Conservation (phyloP, 2,329 filamentous ascomycete genomes). For the Alternaria arborescens region DNA sequence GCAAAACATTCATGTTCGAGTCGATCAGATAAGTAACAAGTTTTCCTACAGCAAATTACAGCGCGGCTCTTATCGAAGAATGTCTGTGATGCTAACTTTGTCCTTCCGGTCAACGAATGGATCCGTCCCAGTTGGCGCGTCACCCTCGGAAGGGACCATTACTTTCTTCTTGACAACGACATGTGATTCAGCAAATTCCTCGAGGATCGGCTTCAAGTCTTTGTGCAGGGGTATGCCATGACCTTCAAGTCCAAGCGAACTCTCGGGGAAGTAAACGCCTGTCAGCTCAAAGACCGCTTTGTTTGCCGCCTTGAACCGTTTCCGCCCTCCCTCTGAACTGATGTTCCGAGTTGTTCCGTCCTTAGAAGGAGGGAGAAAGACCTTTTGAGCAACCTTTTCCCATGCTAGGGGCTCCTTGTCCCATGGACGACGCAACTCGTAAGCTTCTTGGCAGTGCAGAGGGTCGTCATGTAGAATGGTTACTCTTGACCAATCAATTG, state of each 20-base stretch:
- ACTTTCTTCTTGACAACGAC: not conserved
- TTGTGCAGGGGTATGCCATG: conserved; percentile 4
- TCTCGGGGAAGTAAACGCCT: conserved; percentile 20
- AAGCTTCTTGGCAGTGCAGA: not conserved
- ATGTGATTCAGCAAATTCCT: not conserved
- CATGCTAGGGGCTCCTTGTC: not conserved
- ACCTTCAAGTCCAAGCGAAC: conserved; percentile 5
- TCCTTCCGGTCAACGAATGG: not conserved
- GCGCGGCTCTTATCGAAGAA: not conserved
- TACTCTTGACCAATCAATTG: not conserved
- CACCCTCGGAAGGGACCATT: not conserved
- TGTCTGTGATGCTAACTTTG: not conserved
- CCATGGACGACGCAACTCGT: not conserved
- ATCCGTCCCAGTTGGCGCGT: not conserved
- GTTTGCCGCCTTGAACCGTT: conserved; percentile 21
- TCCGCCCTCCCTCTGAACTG: conserved; percentile 18
- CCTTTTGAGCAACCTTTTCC: not conserved
- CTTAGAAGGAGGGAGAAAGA: not conserved
- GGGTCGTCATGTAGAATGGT: not conserved
- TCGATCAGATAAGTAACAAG: not conserved
- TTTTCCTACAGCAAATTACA: not conserved
- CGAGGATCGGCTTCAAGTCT: not conserved
- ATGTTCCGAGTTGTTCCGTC: not conserved
- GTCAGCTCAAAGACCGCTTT: conserved; percentile 16
- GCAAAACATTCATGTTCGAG: not conserved